Base-by-base conservation (phyloP, 164 flowering plant species). In the Amborella trichopoda region DNA sequence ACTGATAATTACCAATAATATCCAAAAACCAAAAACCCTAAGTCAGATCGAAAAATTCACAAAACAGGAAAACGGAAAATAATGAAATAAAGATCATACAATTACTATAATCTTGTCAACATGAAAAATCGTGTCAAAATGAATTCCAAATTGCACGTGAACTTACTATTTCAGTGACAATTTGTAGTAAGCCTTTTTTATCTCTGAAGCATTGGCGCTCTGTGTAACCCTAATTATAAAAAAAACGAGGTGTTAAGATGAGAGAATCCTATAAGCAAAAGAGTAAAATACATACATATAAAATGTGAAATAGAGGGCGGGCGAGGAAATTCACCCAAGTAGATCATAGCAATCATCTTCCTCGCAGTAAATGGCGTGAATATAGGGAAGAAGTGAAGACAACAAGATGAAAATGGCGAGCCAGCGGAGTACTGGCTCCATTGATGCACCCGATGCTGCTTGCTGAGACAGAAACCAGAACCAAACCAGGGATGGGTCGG, bases 261-360 rank as follows among this genome's bases (percentile, higher is more conserved):
- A 38, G 16, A 5, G 43, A 9, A 12, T 5, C n/a, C 17, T 27
- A n/a, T 22, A 40, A 28, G 39, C 39, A 11, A 38, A 53, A 49
- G 5, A 27, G 18, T 13, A 24, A 46, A 17, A 0, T 14, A 21
- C 45, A 18, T 42, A 34, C 26, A 4, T 10, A 10, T 11, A 9
- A 9, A 9, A 38, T 38, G 16, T 22, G 8, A 20, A 13, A 26
- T 37, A 27, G 22, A 23, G 25, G 45, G 17, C 40, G 16, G 39
- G 9, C 3, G 12, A 33, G 13, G n/a, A 52, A 41, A 23, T 44
- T 13, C 62, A 86, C 98, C 98, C 95, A 2, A 91, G 75, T 6
- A 91, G 81, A 68, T 87, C 95, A 62, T 91, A 87, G 68, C 96
- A 84, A 58, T 87, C 99, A 52, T 84, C 96, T 32, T 86, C 96